Conservation (phyloP, 2,329 filamentous ascomycete genomes). For the Xylariales sp. region DNA sequence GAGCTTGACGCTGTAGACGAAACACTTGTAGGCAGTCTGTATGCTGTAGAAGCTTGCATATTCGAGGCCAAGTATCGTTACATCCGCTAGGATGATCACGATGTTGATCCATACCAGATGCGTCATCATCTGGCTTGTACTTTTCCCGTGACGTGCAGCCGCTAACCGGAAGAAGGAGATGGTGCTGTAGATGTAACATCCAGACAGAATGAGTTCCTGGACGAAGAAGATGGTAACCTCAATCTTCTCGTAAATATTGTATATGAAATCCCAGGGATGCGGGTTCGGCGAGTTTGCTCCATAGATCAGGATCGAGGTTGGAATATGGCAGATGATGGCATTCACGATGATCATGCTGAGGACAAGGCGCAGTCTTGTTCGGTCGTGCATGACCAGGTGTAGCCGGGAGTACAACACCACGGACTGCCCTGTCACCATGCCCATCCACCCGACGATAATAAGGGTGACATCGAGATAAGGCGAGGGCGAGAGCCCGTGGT, state of each 20-base stretch:
- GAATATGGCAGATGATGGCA: slow-evolving; percentile 41
- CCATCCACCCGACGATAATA: slow-evolving; percentile 38
- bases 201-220: slow-evolving; percentile 43
- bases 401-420: slow-evolving; percentile 54
- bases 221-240: slow-evolving; percentile 45
- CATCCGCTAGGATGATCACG: slow-evolving; percentile 31
- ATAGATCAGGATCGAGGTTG: slow-evolving; percentile 45
- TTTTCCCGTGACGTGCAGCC: neutral
- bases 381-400: slow-evolving; percentile 45
- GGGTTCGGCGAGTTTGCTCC: slow-evolving; percentile 27
- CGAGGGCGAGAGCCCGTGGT: slow-evolving; percentile 24
- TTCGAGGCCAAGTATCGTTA: slow-evolving; percentile 17
- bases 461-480: neutral
- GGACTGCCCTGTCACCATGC: slow-evolving; percentile 51
- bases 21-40: slow-evolving; percentile 17
- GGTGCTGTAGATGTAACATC: slow-evolving; percentile 38
- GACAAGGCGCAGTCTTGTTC: slow-evolving; percentile 38
- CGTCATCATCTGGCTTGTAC: slow-evolving; percentile 27
- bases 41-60: slow-evolving; percentile 16
- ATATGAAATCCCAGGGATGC: slow-evolving; percentile 13
- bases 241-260: slow-evolving; percentile 40
- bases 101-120: slow-evolving; percentile 33
- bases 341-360: slow-evolving; percentile 48
- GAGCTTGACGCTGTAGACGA: slow-evolving; percentile 16
- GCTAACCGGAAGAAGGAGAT: neutral